phyloP scores from a whole-genome alignment of 768 basidiomycete species.

The Phylloporus sp. region DNA sequence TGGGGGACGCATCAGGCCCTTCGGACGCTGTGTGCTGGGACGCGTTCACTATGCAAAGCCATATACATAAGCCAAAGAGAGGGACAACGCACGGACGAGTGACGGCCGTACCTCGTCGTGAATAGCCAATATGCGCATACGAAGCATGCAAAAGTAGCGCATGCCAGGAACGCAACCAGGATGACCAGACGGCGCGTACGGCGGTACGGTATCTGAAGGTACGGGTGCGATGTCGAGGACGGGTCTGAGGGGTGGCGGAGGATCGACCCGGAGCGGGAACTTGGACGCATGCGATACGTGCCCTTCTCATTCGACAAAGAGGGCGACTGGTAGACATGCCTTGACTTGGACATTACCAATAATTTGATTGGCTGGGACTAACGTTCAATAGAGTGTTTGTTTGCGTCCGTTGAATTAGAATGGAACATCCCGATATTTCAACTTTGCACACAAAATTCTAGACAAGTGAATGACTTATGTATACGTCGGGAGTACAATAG shows the following conservation, averaged over 20 bases:
- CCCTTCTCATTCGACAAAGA: slow-evolving; percentile 66
- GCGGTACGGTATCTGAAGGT: slow-evolving; percentile 18
- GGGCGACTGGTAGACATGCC: slow-evolving; percentile 44
- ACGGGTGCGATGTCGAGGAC: neutral
- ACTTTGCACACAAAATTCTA: neutral
- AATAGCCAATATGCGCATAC: slow-evolving; percentile 61
- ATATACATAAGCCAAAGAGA: slow-evolving; percentile 17
- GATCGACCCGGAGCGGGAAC: slow-evolving; percentile 18
- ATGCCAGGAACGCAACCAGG: slow-evolving; percentile 43
- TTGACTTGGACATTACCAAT: slow-evolving; percentile 8
- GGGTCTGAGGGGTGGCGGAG: slow-evolving; percentile 14
- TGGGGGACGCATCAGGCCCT: neutral
- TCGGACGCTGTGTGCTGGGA: slow-evolving; percentile 11
- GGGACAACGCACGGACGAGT: slow-evolving; percentile 12
- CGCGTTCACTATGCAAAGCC: slow-evolving; percentile 16
- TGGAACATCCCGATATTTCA: neutral
- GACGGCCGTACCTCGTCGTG: slow-evolving; percentile 52
- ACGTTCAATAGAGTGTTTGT: neutral
- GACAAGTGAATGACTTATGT: neutral
- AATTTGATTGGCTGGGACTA: neutral
- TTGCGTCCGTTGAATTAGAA: slow-evolving; percentile 12
- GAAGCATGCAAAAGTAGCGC: slow-evolving; percentile 52
- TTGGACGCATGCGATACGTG: slow-evolving; percentile 56
- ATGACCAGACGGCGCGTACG: slow-evolving; percentile 37
- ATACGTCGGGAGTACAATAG: neutral